Conservation (phyloP, 2,329 filamentous ascomycete species). For the Aspergillus amoenus region DNA sequence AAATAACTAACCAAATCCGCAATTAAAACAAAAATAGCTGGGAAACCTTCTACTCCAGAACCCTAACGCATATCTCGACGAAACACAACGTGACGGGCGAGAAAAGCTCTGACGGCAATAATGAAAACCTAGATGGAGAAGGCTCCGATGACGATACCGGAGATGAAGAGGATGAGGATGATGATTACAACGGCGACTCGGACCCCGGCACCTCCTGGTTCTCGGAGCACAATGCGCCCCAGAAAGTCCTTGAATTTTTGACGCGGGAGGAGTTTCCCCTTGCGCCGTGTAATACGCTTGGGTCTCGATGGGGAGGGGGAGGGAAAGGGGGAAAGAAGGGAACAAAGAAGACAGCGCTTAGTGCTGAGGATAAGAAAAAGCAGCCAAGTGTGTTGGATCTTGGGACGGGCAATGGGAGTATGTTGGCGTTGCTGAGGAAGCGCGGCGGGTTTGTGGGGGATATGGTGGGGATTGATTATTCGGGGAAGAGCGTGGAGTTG, state of each 20-base stretch:
- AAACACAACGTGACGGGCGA: conserved; percentile 16
- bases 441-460: conserved; percentile 62
- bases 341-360: not conserved
- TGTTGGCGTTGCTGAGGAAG: conserved; percentile 78
- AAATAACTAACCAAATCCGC: conserved; percentile 6
- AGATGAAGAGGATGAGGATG: conserved; percentile 49
- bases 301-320: not conserved
- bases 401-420: conserved; percentile 89
- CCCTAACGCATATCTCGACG: conserved; percentile 39
- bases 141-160: conserved; percentile 72
- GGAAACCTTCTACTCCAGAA: conserved; percentile 53
- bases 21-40: conserved; percentile 56
- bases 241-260: conserved; percentile 73
- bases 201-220: conserved; percentile 91
- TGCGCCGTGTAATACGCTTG: conserved; percentile 37
- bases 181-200: conserved; percentile 69
- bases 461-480: conserved; percentile 90
- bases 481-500: conserved; percentile 69
- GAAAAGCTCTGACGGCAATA: conserved; percentile 34
- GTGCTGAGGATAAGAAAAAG: not conserved
- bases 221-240: conserved; percentile 84
- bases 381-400: conserved; percentile 69
- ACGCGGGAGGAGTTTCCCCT: conserved; percentile 49
- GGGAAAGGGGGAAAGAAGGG: not conserved
- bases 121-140: conserved; percentile 62